phyloP scores from a whole-genome alignment of 2,329 filamentous ascomycete genomes.

The Didymella pomorum region DNA sequence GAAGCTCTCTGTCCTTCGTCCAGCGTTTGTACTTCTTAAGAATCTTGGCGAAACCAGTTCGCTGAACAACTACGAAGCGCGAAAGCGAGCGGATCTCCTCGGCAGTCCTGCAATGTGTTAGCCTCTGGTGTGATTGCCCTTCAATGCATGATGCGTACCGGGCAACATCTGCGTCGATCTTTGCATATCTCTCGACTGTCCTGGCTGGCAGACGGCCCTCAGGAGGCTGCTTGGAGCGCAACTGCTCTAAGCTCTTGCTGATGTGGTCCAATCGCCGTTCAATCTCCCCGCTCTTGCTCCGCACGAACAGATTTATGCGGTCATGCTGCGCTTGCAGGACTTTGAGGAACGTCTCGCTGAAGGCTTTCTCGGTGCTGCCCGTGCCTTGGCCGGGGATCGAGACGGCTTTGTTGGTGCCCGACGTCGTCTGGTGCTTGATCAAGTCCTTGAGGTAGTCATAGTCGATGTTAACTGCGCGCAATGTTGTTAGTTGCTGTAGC shows the following conservation, averaged over 20 bases:
- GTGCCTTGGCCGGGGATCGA: slow-evolving; percentile 73
- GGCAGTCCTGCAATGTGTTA: slow-evolving; percentile 61
- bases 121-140: neutral
- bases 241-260: slow-evolving; percentile 49
- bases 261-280: slow-evolving; percentile 66
- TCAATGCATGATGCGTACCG: slow-evolving; percentile 41
- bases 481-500: slow-evolving; percentile 24
- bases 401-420: slow-evolving; percentile 72
- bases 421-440: slow-evolving; percentile 81
- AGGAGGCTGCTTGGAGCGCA: slow-evolving; percentile 34
- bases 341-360: slow-evolving; percentile 75
- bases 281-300: slow-evolving; percentile 82
- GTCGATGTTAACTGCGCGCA: slow-evolving; percentile 78
- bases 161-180: slow-evolving; percentile 59
- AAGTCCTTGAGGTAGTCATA: slow-evolving; percentile 87
- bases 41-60: slow-evolving; percentile 80
- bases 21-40: slow-evolving; percentile 90
- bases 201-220: slow-evolving; percentile 51
- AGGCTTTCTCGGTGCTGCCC: slow-evolving; percentile 64
- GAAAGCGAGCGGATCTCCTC: slow-evolving; percentile 75
- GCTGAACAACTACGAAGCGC: slow-evolving; percentile 77
- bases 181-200: slow-evolving; percentile 60
- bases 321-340: slow-evolving; percentile 79
- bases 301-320: slow-evolving; percentile 79
- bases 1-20: slow-evolving; percentile 75